These are phyloP conservation scores for Solanum hybrid DNA, from an alignment of 305 asterid genomes.

Conservation along the genomic window DNA sequence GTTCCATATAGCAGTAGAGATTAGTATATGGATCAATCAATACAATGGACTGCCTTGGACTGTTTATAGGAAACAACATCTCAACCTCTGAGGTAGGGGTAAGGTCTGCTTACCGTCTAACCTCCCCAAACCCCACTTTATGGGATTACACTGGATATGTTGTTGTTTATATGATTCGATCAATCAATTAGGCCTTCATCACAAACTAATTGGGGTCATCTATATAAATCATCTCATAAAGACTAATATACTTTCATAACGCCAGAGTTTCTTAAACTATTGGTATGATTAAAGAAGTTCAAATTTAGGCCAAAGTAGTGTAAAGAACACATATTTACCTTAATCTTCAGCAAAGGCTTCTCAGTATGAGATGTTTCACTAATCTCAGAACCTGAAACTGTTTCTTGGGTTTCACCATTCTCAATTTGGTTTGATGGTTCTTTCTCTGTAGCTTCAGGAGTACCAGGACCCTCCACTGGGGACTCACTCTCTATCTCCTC, in stretches of 20 bases:
- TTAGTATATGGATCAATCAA: not conserved
- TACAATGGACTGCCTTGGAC: not conserved
- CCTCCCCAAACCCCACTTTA: not conserved
- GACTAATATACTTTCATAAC: not conserved
- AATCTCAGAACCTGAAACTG: slow-evolving; percentile 34
- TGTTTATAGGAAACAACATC: not conserved
- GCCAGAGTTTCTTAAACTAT: not conserved
- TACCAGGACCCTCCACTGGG: slow-evolving; percentile 7
- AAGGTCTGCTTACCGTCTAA: no score
- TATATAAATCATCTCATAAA: not conserved
- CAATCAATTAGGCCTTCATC: not conserved
- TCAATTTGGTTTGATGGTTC: slow-evolving; percentile 4
- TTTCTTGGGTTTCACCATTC: slow-evolving; percentile 20
- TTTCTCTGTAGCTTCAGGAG: not conserved
- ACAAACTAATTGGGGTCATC: not conserved
- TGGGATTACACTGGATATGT: not conserved
- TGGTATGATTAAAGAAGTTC: not conserved
- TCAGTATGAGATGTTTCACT: slow-evolving; percentile 44
- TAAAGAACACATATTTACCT: not conserved
- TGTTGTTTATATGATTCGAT: not conserved
- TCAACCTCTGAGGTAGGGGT: not conserved
- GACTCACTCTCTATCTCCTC: slow-evolving; percentile 6
- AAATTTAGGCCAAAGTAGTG: not conserved
- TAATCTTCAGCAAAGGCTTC: slow-evolving; percentile 55
- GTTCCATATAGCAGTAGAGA: not conserved